Base-by-base conservation (phyloP, 345 rosid species). In the Camelina laxa region DNA sequence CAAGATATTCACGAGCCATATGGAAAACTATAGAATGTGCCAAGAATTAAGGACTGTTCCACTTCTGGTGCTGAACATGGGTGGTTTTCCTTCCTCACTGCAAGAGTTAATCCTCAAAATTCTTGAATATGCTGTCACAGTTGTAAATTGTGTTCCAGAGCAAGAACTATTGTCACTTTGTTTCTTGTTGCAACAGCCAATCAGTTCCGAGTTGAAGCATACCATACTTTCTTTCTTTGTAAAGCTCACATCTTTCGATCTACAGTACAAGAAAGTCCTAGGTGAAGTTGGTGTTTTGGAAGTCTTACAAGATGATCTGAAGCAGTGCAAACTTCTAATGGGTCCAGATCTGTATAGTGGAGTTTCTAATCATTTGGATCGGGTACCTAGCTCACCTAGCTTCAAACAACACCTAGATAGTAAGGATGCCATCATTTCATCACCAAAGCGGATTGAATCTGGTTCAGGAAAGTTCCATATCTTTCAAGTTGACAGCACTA, bases 91-190 rank as follows among this genome's bases (percentile, higher is more conserved):
- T 73, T 74, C 88, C 74, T 85, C 93, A 4, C 82, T 88, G 87
- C 98, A 90, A 83, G 96, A 89, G 76, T 87, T 84, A 75, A 90
- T 94, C 73, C 84, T 94, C 81, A 94, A 94, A 85, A 92, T 91
- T 83, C 97, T 94, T 82, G 97, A 91, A 74, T 91, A 92, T 79
- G 97, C 98, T 60, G 98, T 94, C 67, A 94, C 98, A 54, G 93
- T 94, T 75, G 93, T 87, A 75, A 94, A 90, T 81, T 94, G 97
- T 77, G 89, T 94, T 75, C 98, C 98, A 49, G 98, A 90, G 87
- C 98, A 94, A 80, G 98, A 94, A 78, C 74, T 94, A 79, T 86
- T 94, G 75, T 91, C 98, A 57, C 91, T 94, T 42, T 91, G 97
- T 85, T 94, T 92, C 87, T 86, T 90, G 56, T 67, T 94, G 84